Conservation (phyloP, 169 alveolate species). For the Eimeria maxima region DNA sequence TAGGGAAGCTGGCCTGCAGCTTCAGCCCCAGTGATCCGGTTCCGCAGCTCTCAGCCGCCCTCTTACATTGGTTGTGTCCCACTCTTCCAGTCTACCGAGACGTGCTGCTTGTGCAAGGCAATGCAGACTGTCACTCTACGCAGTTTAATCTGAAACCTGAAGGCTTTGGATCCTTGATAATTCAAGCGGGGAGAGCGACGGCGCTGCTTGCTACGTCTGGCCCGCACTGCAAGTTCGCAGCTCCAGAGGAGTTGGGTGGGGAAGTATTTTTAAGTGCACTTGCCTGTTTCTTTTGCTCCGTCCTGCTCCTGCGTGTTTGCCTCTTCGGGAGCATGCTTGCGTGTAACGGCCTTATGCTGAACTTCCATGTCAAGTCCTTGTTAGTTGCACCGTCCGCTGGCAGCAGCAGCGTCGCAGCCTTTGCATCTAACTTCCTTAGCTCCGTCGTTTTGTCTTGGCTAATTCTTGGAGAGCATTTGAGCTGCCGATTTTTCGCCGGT, state of each 20-base stretch:
- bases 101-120: not conserved
- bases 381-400: constrained; percentile 61
- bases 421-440: constrained; percentile 66
- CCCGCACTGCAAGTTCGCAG: not conserved
- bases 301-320: constrained; percentile 45
- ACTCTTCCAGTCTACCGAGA: not conserved
- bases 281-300: constrained; percentile 2
- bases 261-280: not conserved
- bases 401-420: constrained; percentile 76
- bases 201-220: constrained; percentile 42
- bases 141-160: constrained; percentile 23
- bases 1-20: constrained; percentile 57
- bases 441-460: constrained; percentile 58
- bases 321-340: constrained; percentile 61
- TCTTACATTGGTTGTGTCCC: constrained; percentile 14
- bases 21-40: constrained; percentile 60
- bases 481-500: constrained; percentile 65
- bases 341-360: constrained; percentile 67
- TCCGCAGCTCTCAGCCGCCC: constrained; percentile 1
- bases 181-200: constrained; percentile 39
- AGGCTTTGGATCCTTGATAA: constrained; percentile 30
- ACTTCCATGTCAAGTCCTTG: constrained; percentile 49
- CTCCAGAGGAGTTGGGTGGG: not conserved
- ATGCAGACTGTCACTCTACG: not conserved
- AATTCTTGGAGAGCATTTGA: constrained; percentile 61